Evolutionary conservation across 257 asterid genomes (phyloP), one percentile per base, ranked within the genome.

Genomic region (Eucommia ulmoides): DNA sequence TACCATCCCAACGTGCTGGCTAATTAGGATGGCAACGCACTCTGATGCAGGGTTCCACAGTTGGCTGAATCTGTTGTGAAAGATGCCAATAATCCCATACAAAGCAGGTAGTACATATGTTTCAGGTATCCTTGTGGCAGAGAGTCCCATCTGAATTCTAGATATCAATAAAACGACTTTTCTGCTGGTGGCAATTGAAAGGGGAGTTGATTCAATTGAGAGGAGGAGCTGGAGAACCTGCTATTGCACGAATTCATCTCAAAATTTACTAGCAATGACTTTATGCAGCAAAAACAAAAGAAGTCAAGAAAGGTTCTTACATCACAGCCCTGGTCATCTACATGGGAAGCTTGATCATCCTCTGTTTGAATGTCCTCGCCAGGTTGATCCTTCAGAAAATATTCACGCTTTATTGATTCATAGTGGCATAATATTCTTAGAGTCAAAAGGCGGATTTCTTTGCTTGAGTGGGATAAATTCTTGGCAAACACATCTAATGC

Each of bases 381-480:
- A 20, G 60, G 61, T 52, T 41, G 75, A 52, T 67, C 78, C 42
- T 58, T 60, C 49, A 49, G 38, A n/a, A 57, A 58, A 56, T 56
- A 54, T 35, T 61, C 65, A 56, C 52, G 51, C 48, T 59, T 48
- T 65, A 78, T 44, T 56, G 76, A 75, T 58, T 76, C 93, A 58
- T 69, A 91, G 57, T 83, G 88, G 82, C 84, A 78, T 74, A 91
- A 73, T 56, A 91, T 75, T 67, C 92, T 77, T 62, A 91, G 58
- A 49, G 93, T 83, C 19, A 80, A 81, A 62, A 73, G 77, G 47
- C 98, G 94, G 64, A 91, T 72, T 41, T 47, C 73, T 61, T 71
- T 77, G 69, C 75, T 64, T 22, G 66, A 64, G 45, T 86, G 82
- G 72, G 79, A 62, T 49, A 91, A 71, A 71, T 91, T 85, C 61